Conservation (phyloP, 78 protist genomes). For the Speleostelium caveatum region DNA sequence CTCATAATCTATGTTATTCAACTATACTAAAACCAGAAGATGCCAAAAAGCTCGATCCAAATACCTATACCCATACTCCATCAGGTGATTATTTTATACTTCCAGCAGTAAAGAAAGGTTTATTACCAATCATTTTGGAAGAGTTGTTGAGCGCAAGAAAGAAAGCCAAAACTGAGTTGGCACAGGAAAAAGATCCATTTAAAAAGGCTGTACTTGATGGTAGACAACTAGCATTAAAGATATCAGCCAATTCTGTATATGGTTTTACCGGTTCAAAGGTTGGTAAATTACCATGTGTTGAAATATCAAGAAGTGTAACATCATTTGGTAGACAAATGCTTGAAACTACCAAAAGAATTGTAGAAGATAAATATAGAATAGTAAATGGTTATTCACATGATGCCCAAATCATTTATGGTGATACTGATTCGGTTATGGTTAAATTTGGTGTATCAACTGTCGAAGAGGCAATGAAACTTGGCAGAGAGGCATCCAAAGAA, state of each 20-base stretch:
- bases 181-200: constrained; percentile 96
- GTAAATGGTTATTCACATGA: constrained; percentile 94
- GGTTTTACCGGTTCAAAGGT: constrained; percentile 99
- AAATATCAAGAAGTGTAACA: constrained; percentile 96
- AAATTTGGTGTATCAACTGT: constrained; percentile 90
- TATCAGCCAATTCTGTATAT: constrained; percentile 99
- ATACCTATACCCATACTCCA: constrained; percentile 84
- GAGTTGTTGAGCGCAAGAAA: constrained; percentile 98
- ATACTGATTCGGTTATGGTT: constrained; percentile 99
- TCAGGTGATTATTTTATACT: constrained; percentile 86
- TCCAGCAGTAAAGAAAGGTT: constrained; percentile 89
- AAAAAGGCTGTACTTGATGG: constrained; percentile 95
- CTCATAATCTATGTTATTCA: constrained; percentile 99
- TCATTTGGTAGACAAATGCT: constrained; percentile 99
- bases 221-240: constrained; percentile 99
- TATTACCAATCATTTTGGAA: constrained; percentile 96
- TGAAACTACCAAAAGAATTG: constrained; percentile 91
- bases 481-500: constrained; percentile 94
- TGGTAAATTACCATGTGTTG: constrained; percentile 99
- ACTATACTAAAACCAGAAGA: constrained; percentile 88
- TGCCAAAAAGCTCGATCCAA: constrained; percentile 16
- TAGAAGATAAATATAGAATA: constrained; percentile 88
- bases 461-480: constrained; percentile 93
- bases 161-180: constrained; percentile 94
- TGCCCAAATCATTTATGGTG: constrained; percentile 98